Conservation (phyloP, 768 basidiomycete species). For the Xerocomellus amylosporus region DNA sequence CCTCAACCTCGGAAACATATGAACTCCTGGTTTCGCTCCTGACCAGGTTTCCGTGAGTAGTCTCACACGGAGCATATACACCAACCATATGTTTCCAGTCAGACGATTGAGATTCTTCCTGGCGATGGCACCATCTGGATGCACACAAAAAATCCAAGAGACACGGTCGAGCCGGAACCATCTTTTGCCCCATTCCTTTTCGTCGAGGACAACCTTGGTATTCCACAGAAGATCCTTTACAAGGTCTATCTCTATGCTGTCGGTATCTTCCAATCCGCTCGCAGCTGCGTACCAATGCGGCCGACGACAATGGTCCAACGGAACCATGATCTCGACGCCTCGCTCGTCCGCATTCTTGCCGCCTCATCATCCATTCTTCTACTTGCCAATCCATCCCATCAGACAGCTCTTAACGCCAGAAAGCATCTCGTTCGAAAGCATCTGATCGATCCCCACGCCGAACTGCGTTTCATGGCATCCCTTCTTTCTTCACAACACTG, state of each 20-base stretch:
- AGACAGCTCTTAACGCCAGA: constrained; percentile 61
- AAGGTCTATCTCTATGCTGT: constrained; percentile 49
- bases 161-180: constrained; percentile 12
- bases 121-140: constrained; percentile 52
- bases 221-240: constrained; percentile 58
- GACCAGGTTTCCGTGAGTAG: constrained; percentile 27
- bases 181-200: constrained; percentile 50
- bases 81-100: constrained; percentile 10
- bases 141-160: constrained; percentile 2
- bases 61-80: neutral
- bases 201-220: constrained; percentile 57
- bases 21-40: constrained; percentile 26
- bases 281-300: constrained; percentile 3
- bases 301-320: neutral
- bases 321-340: constrained; percentile 1
- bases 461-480: constrained; percentile 47
- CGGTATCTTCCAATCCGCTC: constrained; percentile 32
- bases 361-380: constrained; percentile 49
- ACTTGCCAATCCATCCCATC: constrained; percentile 65
- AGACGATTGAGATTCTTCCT: constrained; percentile 61
- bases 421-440: constrained; percentile 48
- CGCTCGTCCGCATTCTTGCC: constrained; percentile 19
- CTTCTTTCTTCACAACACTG: constrained; percentile 51
- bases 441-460: constrained; percentile 38
- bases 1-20: constrained; percentile 10